These are phyloP conservation scores for Ceratonia siliqua DNA, from an alignment of 306 rosid genomes.

Conservation along the genomic window DNA sequence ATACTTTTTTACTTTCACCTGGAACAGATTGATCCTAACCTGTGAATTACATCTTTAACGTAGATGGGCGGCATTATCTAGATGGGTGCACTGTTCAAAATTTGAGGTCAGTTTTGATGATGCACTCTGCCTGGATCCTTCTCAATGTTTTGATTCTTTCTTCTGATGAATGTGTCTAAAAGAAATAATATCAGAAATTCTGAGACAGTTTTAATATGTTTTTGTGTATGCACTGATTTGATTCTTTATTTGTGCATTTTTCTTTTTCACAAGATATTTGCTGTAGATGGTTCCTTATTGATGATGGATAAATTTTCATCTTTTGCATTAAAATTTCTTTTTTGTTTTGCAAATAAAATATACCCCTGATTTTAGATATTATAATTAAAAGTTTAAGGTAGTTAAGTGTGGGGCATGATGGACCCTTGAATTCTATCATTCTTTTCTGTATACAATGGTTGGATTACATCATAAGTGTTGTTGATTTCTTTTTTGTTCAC, in stretches of 20 bases:
- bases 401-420: conserved; percentile 15
- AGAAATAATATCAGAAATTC: not conserved
- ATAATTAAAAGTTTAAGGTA: not conserved
- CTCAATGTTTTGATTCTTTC: conserved; percentile 16
- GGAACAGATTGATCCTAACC: conserved; percentile 28
- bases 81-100: conserved; percentile 94
- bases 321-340: not conserved
- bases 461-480: not conserved
- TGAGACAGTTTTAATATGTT: not conserved
- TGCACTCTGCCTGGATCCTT: conserved; percentile 24
- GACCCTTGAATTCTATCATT: not conserved
- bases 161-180: not conserved
- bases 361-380: not conserved
- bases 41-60: conserved; percentile 31
- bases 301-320: no score
- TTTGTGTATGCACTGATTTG: not conserved
- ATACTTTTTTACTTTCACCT: not conserved
- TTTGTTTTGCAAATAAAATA: not conserved
- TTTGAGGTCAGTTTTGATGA: conserved; percentile 65
- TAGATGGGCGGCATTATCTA: conserved; percentile 82
- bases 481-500: not conserved
- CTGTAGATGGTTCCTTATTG: no score
- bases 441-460: not conserved
- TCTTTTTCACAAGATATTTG: no score
- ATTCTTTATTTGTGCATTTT: no score